These are phyloP conservation scores for Artemisia annua DNA, from an alignment of 129 eudicot species.

Conservation along the genomic window DNA sequence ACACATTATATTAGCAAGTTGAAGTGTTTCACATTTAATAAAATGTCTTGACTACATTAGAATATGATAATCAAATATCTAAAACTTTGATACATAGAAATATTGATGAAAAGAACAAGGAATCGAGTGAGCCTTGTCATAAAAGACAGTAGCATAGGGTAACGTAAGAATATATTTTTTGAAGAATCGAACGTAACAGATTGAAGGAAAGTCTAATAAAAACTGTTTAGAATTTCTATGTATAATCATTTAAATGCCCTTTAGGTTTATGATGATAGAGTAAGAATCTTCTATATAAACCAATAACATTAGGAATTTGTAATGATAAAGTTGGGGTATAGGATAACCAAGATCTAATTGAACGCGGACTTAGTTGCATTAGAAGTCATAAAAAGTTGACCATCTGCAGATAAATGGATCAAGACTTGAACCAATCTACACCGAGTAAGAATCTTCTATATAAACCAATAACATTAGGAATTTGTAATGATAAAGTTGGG, in stretches of 20 bases:
- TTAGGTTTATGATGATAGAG: neutral
- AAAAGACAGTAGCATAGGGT: too few species aligned
- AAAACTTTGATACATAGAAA: neutral
- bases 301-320: neutral
- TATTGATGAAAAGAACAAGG: neutral
- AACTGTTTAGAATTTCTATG: too few species aligned
- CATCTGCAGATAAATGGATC: too few species aligned
- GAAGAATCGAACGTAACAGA: too few species aligned
- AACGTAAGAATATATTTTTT: too few species aligned
- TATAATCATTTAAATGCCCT: neutral
- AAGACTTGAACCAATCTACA: too few species aligned
- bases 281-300: too few species aligned
- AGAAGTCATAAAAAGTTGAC: too few species aligned
- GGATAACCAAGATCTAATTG: neutral
- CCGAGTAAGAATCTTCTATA: too few species aligned
- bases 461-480: neutral
- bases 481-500: neutral
- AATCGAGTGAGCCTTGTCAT: too few species aligned
- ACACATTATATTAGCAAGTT: neutral
- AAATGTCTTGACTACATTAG: neutral
- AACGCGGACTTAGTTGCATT: neutral
- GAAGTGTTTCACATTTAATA: neutral
- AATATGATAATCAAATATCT: slow-evolving; percentile 1
- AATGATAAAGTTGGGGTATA: neutral
- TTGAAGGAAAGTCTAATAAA: too few species aligned